These are phyloP conservation scores for Echites panduratus DNA, from an alignment of 257 asterid species.

Conservation along the genomic window DNA sequence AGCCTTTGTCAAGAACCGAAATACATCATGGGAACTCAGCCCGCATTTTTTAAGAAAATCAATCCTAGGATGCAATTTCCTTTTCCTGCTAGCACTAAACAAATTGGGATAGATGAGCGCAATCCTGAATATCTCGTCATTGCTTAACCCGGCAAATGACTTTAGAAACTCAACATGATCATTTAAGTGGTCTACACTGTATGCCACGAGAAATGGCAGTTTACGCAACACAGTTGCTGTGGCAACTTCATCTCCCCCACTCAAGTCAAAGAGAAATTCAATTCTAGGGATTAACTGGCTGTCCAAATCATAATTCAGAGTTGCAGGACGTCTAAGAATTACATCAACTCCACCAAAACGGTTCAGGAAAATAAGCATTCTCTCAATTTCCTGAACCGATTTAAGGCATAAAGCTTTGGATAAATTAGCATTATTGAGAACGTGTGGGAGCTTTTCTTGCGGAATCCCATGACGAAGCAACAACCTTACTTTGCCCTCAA, in stretches of 20 bases:
- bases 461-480: conserved; percentile 52
- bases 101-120: conserved; percentile 62
- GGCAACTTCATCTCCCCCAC: conserved; percentile 55
- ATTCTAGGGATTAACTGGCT: conserved; percentile 70
- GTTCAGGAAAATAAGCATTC: conserved; percentile 50
- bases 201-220: conserved; percentile 66
- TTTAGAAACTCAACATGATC: conserved; percentile 74
- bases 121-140: conserved; percentile 61
- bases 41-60: conserved; percentile 79
- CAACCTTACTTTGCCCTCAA: conserved; percentile 54
- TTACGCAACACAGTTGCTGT: conserved; percentile 50
- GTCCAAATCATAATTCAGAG: conserved; percentile 62
- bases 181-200: conserved; percentile 59
- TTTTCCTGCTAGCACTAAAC: conserved; percentile 73
- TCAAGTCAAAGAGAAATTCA: conserved; percentile 52
- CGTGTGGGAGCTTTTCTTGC: conserved; percentile 50
- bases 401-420: conserved; percentile 59
- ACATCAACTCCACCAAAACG: conserved; percentile 64
- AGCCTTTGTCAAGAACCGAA: conserved; percentile 60
- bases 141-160: conserved; percentile 62
- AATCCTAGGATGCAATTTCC: conserved; percentile 77
- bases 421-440: conserved; percentile 60
- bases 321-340: conserved; percentile 68
- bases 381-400: conserved; percentile 53
- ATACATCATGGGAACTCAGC: conserved; percentile 57